Conservation (phyloP, 345 rosid species). For the Garcia nutans region DNA sequence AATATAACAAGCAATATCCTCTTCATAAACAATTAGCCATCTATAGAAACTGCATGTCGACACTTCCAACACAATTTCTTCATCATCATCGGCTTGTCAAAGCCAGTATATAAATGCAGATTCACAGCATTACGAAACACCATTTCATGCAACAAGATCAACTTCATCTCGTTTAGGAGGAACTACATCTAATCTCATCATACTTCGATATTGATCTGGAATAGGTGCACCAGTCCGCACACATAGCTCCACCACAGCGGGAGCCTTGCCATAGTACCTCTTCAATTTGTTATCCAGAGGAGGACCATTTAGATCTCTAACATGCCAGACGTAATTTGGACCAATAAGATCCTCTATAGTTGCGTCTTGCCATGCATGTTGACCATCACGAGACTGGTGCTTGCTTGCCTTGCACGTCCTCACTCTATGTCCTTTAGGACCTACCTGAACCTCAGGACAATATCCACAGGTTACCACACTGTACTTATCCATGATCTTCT, state of each 20-base stretch:
- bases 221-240: constrained; percentile 71
- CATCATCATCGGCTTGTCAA: neutral
- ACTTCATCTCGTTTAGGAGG: constrained; percentile 73
- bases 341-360: constrained; percentile 65
- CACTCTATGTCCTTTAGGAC: constrained; percentile 89
- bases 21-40: neutral
- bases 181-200: constrained; percentile 89
- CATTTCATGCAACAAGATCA: constrained; percentile 41
- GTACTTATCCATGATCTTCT: constrained; percentile 59
- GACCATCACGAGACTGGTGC: constrained; percentile 77
- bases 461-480: constrained; percentile 77
- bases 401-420: constrained; percentile 79
- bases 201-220: constrained; percentile 63
- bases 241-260: constrained; percentile 75
- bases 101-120: neutral
- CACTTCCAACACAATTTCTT: neutral
- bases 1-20: no score
- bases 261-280: constrained; percentile 86
- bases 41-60: neutral
- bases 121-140: neutral
- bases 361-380: constrained; percentile 94
- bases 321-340: constrained; percentile 88
- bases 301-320: constrained; percentile 47
- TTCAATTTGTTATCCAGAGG: constrained; percentile 60
- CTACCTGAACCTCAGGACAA: constrained; percentile 86